A percentile compares a stretch with the other conserved stretches of the same genome.
Evolutionary conservation across 352 stramenopile species (phyloP).

Genomic region (Pythium insidiosum): DNA sequence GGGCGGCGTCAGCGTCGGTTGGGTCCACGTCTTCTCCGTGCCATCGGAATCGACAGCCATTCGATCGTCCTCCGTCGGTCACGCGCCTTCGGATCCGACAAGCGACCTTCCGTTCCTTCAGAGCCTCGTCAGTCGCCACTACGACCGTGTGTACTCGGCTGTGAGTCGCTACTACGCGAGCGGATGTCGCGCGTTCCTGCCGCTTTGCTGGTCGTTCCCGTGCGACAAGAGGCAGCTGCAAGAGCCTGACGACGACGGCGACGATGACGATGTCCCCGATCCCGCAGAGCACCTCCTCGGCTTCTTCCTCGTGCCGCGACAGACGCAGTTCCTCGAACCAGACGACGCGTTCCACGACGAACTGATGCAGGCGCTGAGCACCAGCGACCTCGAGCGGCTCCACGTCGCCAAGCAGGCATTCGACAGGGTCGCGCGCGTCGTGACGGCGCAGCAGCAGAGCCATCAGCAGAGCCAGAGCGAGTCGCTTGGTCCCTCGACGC

Average conservation of each 20-base stretch:
- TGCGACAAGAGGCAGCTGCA: not conserved
- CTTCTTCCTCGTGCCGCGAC: constrained; percentile 49
- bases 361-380: constrained; percentile 28
- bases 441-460: too few species aligned
- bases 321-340: constrained; percentile 50
- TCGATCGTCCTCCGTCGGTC: not conserved
- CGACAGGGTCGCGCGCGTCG: constrained; percentile 10
- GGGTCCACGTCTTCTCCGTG: constrained; percentile 42
- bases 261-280: constrained; percentile 20
- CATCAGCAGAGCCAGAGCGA: too few species aligned
- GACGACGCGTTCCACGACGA: constrained; percentile 39
- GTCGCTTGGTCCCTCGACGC: not conserved
- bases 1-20: constrained; percentile 35
- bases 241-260: constrained; percentile 1
- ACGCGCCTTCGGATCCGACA: not conserved
- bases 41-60: constrained; percentile 26
- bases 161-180: constrained; percentile 43
- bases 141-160: constrained; percentile 24
- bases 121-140: constrained; percentile 22
- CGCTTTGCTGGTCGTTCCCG: constrained; percentile 34
- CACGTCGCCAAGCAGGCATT: constrained; percentile 22
- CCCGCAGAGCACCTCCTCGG: constrained; percentile 36
- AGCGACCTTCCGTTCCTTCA: constrained; percentile 19
- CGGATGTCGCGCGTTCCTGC: constrained; percentile 31
- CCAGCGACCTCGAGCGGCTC: constrained; percentile 15